Base-by-base conservation (phyloP, 352 stramenopile genomes). In the Elongisporangium anandrum region DNA sequence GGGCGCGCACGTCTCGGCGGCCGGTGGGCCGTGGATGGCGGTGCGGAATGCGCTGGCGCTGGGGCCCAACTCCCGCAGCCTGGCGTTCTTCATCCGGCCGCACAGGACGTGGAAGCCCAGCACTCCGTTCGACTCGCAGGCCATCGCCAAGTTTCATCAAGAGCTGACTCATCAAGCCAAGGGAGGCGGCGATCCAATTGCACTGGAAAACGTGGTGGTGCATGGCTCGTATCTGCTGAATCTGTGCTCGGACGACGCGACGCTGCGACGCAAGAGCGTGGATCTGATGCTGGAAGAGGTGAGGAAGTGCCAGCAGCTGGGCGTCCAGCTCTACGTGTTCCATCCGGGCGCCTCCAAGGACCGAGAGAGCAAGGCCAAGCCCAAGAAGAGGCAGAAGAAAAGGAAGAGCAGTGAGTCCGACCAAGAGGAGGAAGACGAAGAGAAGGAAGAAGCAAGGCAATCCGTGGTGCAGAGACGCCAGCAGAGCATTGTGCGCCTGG, bases 171-270 rank as follows among this genome's bases (percentile, higher is more conserved):
- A 52, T 41, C 2, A 34, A 54, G 22, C 51, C 47, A 5, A 65
- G 69, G 23, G 29, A 41, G 29, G 29, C 29, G 29, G 29, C 9
- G 29, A 41, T 41, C 4, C 29, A 13, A 66, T 69, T 4, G 53
- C 58, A 16, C 22, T 60, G 7, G 29, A 61, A 3, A 56, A 80
- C 16, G 49, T 80, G 2, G 68, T 69, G 3, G 71, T 79, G 4
- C 73, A 83, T 23, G 73, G 73, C 54, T 80, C 68, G 23, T 83
- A 83, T 55, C 64, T 83, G 22, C 26, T 74, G 51, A 80, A 83
- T 50, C 73, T 74, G 17, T 71, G 61, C 3, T 76, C 73, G 2
- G 70, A 78, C 16, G 69, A 83, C 52, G 50, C 54, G 0, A 53
- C 56, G 21, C 51, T 73, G 38, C 68, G 73, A 0, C 52, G 41